Evolutionary conservation across 768 basidiomycete species (phyloP), one percentile per base, ranked within the genome.

Genomic region (Lactarius vividus): DNA sequence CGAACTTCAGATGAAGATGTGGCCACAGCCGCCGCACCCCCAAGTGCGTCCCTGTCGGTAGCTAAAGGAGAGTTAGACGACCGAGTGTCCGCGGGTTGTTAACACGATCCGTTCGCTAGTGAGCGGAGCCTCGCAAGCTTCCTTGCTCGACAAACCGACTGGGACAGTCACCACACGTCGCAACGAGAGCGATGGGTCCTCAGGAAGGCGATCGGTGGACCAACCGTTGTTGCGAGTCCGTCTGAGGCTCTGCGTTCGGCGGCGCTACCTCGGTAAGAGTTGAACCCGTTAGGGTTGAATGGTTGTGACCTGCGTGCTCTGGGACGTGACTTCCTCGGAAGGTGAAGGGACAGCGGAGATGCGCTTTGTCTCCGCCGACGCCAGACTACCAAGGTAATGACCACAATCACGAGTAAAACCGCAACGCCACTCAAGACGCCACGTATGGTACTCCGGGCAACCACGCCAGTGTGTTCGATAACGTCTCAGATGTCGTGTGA

Each of bases 391-490:
- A 55, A 58, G 58, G 15, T 28, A 37, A 28, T 1, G 46, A 37
- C 62, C 1, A 37, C 59, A 4, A 58, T 60, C 33, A 13, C 4
- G n/a, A 66, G 13, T 1, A 61, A 3, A 10, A 37, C 39, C 3
- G 46, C 62, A 53, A 69, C 4, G 4, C 63, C 69, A 44, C 53
- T 69, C 16, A 40, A 40, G 39, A 40, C 16, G 39, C 16, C 39
- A 16, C 37, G 15, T 8, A 68, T 26, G 23, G 68, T 31, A 6
- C 59, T 64, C 15, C 71, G 69, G 13, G 57, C 59, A 31, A 71
- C 62, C 20, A 62, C 58, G 4, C 66, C 63, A 0, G 62, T 39
- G 53, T 61, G 61, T n/a, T 66, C 20, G 39, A 6, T 16, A 33
- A 11, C 35, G 11, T 35, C 35, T 11, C 31, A 33, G 31, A 33